Evolutionary conservation across 768 basidiomycete genomes (phyloP).

Genomic region (Leucocoprinus birnbaumii): DNA sequence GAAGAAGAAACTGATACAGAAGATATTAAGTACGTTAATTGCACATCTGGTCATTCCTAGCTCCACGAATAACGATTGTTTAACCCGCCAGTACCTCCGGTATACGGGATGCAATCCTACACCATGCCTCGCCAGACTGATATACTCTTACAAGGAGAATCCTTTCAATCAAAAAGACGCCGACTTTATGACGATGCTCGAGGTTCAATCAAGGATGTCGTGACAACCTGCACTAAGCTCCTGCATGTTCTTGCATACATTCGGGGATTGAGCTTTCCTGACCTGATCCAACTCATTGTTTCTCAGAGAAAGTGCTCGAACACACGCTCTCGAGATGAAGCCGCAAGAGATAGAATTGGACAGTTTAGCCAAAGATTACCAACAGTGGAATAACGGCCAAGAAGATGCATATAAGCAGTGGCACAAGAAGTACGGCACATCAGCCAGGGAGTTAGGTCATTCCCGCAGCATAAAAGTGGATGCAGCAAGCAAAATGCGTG

Average conservation of each 20-base stretch:
- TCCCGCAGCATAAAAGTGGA: slow-evolving; percentile 31
- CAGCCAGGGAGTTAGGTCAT: slow-evolving; percentile 29
- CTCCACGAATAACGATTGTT: background rate
- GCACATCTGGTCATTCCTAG: background rate
- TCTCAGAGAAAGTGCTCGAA: slow-evolving; percentile 28
- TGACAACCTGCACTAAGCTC: slow-evolving; percentile 2
- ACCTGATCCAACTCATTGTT: background rate
- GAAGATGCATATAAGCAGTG: slow-evolving; percentile 3
- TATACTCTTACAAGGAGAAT: background rate
- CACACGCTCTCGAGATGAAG: slow-evolving; percentile 22
- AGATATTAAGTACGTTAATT: background rate
- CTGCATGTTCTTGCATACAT: slow-evolving; percentile 6
- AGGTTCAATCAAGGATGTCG: slow-evolving; percentile 25
- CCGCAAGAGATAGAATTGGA: slow-evolving; percentile 25
- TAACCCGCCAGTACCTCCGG: background rate
- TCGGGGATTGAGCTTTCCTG: background rate
- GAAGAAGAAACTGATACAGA: slow-evolving; percentile 16
- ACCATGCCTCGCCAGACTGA: background rate
- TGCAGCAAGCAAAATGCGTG: slow-evolving; percentile 34
- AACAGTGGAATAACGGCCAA: background rate
- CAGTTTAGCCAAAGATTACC: slow-evolving; percentile 23
- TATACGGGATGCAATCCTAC: background rate
- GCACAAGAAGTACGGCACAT: slow-evolving; percentile 21
- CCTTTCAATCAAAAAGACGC: slow-evolving; percentile 28
- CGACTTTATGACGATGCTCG: slow-evolving; percentile 31